Base-by-base conservation (phyloP, 2,329 filamentous ascomycete genomes). In the Epichloe coenophiala region DNA sequence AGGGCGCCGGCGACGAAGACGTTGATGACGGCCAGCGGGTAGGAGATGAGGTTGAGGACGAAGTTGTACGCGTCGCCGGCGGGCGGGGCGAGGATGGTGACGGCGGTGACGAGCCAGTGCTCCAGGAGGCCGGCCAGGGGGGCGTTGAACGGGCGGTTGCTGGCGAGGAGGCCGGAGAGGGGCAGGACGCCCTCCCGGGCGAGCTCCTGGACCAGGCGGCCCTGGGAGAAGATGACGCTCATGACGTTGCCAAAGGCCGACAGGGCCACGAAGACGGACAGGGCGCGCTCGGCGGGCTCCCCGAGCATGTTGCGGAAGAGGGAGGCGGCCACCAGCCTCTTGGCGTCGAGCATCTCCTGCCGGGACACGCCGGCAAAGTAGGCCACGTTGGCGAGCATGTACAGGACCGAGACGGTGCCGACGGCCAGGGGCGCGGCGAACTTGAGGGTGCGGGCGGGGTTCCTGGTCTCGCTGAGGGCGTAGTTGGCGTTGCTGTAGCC, bases 401-500 rank as follows among this genome's bases (percentile, higher is more conserved):
- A 86, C 0, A 84, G 66, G 31, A 82, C 57, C 0, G 77, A 76
- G 37, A 83, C 76, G 23, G 74, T 69, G 40, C 68, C 70, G 31
- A 86, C 71, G 45, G 79, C 81, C 8, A 80, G 59, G 2, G 81
- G 77, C 1, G 78, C 80, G n/a, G 81, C 81, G 45, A 80, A 74
- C 63, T 79, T 81, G 52, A 86, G 71, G 0, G 81, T 86, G 23
- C 72, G 71, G 5, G 81, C 74, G 0, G 82, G 82, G 63, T 84
- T 77, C 61, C 74, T 79, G 45, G 80, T 83, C 68, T 86, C 83
- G 59, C 74, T 77, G 35, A 81, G 68, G 44, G 74, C 78, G 59
- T 84, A 83, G 66, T 84, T 84, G 61, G 80, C 81, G 62, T 84
- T 84, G 67, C 72, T 77, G 70, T 82, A 83, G 23, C 82, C 82